Evolutionary conservation across 2,329 filamentous ascomycete species (phyloP).

Genomic region (Sporothrix pallida): DNA sequence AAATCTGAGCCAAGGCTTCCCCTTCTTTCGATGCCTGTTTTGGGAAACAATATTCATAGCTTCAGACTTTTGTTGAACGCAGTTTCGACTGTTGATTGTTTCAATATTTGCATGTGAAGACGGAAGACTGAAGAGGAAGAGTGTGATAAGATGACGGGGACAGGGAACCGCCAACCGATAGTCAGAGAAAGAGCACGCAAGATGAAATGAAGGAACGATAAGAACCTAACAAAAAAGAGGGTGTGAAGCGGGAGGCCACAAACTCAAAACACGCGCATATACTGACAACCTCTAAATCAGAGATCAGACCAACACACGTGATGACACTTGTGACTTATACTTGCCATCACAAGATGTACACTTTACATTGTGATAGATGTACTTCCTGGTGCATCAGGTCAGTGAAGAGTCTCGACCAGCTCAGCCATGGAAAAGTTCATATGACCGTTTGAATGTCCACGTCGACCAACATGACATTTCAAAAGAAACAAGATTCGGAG

Average conservation of each 20-base stretch:
- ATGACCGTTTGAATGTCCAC: no score
- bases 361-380: not conserved
- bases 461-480: no score
- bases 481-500: no score
- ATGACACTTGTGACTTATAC: not conserved
- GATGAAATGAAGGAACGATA: not conserved
- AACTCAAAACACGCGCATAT: not conserved
- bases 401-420: no score
- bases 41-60: slow-evolving; percentile 5
- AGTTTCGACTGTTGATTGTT: not conserved
- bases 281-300: not conserved
- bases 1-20: not conserved
- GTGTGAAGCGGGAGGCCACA: not conserved
- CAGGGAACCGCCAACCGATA: not conserved
- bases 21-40: not conserved
- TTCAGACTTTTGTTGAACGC: not conserved
- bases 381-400: no score
- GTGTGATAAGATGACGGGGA: not conserved
- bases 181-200: no score
- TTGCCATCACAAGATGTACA: not conserved
- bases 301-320: not conserved
- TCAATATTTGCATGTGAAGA: slow-evolving; percentile 21
- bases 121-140: not conserved
- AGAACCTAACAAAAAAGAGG: not conserved
- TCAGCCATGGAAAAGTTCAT: no score